Evolutionary conservation across 2,329 filamentous ascomycete genomes (phyloP).

Genomic region (Cylindrodendrum hubeiense): DNA sequence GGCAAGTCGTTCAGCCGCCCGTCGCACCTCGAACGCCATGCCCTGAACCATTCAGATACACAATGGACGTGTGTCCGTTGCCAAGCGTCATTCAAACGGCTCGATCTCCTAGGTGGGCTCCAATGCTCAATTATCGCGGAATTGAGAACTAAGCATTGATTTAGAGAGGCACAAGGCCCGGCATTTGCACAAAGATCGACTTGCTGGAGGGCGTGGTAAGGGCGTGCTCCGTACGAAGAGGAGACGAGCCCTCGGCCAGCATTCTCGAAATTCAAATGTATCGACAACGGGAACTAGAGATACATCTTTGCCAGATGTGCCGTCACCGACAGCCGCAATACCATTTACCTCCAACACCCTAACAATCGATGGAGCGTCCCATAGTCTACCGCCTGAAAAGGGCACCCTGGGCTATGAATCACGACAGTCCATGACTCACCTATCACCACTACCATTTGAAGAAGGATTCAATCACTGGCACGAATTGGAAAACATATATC

Average conservation of each 20-base stretch:
- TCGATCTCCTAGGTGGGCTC: not conserved
- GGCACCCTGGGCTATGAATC: not conserved
- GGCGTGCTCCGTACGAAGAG: not conserved
- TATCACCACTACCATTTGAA: not conserved
- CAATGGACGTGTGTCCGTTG: constrained; percentile 6
- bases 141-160: not conserved
- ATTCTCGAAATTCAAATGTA: not conserved
- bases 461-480: not conserved
- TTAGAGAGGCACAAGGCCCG: not conserved
- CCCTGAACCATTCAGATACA: constrained; percentile 10
- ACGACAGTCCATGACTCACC: not conserved
- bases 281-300: not conserved
- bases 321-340: not conserved
- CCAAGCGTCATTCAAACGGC: constrained; percentile 3
- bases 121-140: no score
- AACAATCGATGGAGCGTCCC: not conserved
- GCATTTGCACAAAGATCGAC: not conserved
- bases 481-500: not conserved
- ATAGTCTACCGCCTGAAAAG: not conserved
- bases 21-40: constrained; percentile 9
- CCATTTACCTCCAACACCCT: no score
- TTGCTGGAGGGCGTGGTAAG: not conserved
- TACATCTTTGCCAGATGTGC: not conserved
- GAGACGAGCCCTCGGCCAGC: not conserved
- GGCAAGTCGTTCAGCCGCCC: constrained; percentile 13